Base-by-base conservation (phyloP, 2,329 filamentous ascomycete species). In the Neonectria punicea region DNA sequence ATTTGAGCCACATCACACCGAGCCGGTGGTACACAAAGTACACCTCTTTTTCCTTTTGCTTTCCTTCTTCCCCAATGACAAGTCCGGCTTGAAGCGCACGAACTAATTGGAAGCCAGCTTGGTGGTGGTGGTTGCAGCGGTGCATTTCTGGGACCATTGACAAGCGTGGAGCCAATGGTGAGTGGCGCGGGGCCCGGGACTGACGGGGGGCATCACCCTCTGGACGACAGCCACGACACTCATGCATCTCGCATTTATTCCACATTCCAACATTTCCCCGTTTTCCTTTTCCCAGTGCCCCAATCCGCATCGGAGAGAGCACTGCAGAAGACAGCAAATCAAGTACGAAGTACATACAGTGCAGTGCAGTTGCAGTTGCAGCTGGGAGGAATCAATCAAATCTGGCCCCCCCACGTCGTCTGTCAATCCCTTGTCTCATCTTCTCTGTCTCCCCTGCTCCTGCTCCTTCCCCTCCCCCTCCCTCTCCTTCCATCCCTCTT, bases 171-270 rank as follows among this genome's bases (percentile, higher is more conserved):
- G 36, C 71, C 71, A 73, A 73, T 72, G 32, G 63, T 30, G 55
- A 9, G 28, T 14, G 60, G 67, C 56, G 70, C 65, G 72, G 72
- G 69, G 58, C 66, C 65, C 49, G 68, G 62, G 55, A 43, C 41
- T 53, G 66, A 68, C 50, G 47, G 59, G 59, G 25, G 56, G 53
- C 51, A 53, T 66, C 71, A 76, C 68, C 81, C 81, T 81, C 80
- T 82, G 77, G 81, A 78, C 74, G 78, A 75, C 75, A 81, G 82
- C 82, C 82, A 84, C 82, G 82, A 83, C 81, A 81, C 67, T 78
- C 75, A 61, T 83, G 81, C 81, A 82, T 79, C 71, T 64, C 54
- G 63, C 47, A 30, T 47, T 65, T 61, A 41, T 53, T 51, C 39
- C 41, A 39, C 41, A 63, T 30, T 47, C 55, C 7, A 43, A 39